phyloP scores from a whole-genome alignment of 495 filamentous ascomycete genomes.

The Xylaria nigripes region DNA sequence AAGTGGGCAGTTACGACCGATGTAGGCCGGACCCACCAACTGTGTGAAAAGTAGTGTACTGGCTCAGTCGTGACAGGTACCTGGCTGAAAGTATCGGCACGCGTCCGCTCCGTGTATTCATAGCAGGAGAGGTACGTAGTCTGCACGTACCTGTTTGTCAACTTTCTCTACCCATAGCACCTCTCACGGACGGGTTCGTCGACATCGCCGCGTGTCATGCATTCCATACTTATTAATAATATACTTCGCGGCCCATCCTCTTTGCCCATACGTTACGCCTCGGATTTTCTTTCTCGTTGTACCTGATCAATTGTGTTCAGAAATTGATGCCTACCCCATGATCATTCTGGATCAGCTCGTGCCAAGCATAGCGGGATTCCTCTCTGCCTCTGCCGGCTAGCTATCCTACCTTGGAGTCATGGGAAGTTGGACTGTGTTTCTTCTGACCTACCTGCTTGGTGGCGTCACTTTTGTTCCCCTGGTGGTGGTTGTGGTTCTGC shows the following conservation, averaged over 20 bases:
- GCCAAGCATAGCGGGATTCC: slow-evolving; percentile 20
- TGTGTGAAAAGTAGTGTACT: no score
- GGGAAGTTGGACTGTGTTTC: slow-evolving; percentile 61
- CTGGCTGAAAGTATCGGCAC: no score
- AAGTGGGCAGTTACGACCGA: no score
- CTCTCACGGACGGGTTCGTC: no score
- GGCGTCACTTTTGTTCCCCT: slow-evolving; percentile 86
- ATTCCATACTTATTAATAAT: neutral
- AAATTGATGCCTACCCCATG: slow-evolving; percentile 16
- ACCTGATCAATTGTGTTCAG: neutral
- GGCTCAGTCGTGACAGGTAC: no score
- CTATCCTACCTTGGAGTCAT: slow-evolving; percentile 33
- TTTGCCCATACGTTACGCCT: neutral
- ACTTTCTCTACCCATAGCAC: no score
- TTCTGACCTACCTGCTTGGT: slow-evolving; percentile 76
- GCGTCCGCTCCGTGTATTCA: no score
- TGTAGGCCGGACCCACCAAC: no score
- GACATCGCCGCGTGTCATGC: neutral
- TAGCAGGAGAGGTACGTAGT: no score
- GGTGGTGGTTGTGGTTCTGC: slow-evolving; percentile 51
- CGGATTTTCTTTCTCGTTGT: no score
- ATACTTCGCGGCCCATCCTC: neutral
- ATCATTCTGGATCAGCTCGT: slow-evolving; percentile 16
- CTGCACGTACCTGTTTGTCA: no score
- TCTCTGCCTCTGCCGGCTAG: slow-evolving; percentile 15